phyloP scores from a whole-genome alignment of 306 rosid genomes.

The Calophaca sinica region DNA sequence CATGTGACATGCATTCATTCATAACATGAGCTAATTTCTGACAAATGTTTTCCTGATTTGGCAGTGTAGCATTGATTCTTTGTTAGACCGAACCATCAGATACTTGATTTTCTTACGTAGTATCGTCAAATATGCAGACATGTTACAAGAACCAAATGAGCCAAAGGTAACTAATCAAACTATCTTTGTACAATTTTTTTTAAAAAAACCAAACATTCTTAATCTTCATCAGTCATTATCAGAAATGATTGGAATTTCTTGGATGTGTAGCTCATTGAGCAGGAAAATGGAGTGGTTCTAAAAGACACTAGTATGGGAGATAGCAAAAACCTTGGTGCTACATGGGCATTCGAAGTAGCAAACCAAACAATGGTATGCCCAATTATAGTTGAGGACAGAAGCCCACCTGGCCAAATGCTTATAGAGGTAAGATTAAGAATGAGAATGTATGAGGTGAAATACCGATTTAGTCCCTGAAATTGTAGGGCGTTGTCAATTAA shows the following conservation, averaged over 20 bases:
- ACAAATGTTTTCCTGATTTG: slow-evolving; percentile 48
- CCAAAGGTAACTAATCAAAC: slow-evolving; percentile 68
- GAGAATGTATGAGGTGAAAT: background rate
- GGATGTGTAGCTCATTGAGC: slow-evolving; percentile 60
- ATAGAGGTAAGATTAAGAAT: slow-evolving; percentile 67
- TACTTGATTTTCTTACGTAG: slow-evolving; percentile 86
- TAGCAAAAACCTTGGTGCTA: slow-evolving; percentile 57
- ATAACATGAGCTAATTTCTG: slow-evolving; percentile 9
- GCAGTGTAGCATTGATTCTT: slow-evolving; percentile 95
- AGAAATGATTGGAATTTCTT: slow-evolving; percentile 16
- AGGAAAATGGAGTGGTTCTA: slow-evolving; percentile 54
- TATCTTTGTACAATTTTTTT: slow-evolving; percentile 4
- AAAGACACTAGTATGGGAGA: slow-evolving; percentile 51
- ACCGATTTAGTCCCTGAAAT: no score
- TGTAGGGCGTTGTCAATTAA: no score
- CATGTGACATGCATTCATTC: slow-evolving; percentile 23
- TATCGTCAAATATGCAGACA: slow-evolving; percentile 69
- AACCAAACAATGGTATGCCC: slow-evolving; percentile 77
- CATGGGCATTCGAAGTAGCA: slow-evolving; percentile 84
- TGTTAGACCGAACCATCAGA: slow-evolving; percentile 83
- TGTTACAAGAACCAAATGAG: slow-evolving; percentile 63
- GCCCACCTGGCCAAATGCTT: slow-evolving; percentile 82
- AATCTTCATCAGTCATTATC: slow-evolving; percentile 35
- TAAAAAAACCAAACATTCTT: no score
- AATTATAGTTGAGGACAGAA: slow-evolving; percentile 82